Evolutionary conservation across 108 stramenopile species (phyloP), one percentile per base, ranked within the genome.

Genomic region (Skeletonema menzelii): DNA sequence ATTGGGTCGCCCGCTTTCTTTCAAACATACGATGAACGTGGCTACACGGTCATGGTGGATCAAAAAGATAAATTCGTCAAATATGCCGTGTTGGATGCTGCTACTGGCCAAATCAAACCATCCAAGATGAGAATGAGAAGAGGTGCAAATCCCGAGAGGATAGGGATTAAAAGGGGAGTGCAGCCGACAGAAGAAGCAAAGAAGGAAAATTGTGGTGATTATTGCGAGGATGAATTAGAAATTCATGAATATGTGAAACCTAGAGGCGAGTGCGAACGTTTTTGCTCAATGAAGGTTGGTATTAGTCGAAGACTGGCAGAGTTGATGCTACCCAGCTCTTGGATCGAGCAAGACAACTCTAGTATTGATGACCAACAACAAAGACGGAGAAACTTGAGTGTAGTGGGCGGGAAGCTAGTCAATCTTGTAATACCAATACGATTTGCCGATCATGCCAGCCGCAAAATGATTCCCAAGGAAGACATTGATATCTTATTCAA

Each of bases 401-500:
- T 22, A 20, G 49, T 53, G 19, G 49, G 49, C 2, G 49, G 49
- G 5, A 63, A 37, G 14, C 59, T 69, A 14, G 12, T 26, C 19
- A 72, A 72, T 31, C 59, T 72, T 22, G 71, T 72, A 10, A 56
- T 72, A 8, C 71, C 71, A 34, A 72, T 72, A 24, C 38, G 46
- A 27, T 72, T 72, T 8, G 63, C 64, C 30, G 64, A 72, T 31
- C 71, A 72, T 30, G 34, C 44, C 27, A 53, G 46, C 8, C 59
- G 59, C 49, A n/a, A 14, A 10, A 31, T 65, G 63, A 13, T 56
- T 26, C 10, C 47, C n/a, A 56, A 66, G 31, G 27, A 46, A 31
- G 42, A 40, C 19, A 47, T 70, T 27, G 27, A 60, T 26, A 24
- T 60, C 10, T 26, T 70, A 47, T 59, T 72, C 65, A 72, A 61